These are phyloP conservation scores for Colletotrichum sp. DNA, from an alignment of 2,329 filamentous ascomycete species.

Conservation along the genomic window DNA sequence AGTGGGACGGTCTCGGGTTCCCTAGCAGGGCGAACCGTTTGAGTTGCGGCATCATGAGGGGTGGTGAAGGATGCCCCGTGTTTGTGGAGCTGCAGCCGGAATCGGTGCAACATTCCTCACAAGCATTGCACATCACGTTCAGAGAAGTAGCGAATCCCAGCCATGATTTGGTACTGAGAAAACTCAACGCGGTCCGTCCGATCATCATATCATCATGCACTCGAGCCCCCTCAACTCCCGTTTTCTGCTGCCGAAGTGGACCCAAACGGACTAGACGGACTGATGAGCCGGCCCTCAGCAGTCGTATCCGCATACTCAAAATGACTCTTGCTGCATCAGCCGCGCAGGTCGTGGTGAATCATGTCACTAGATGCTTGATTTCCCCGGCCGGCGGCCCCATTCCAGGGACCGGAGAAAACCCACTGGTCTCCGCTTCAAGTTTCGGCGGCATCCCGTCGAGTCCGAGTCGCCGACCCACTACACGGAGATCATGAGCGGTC, in stretches of 20 bases:
- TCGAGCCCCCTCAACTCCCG: not conserved
- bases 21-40: not conserved
- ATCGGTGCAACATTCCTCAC: not conserved
- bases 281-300: not conserved
- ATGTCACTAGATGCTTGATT: not conserved
- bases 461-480: constrained; percentile 6
- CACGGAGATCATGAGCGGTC: not conserved
- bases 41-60: not conserved
- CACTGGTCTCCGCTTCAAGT: not conserved
- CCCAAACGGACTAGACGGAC: not conserved
- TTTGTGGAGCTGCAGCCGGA: not conserved
- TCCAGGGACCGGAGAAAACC: not conserved
- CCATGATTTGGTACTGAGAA: not conserved
- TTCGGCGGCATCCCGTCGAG: constrained; percentile 6
- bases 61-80: not conserved
- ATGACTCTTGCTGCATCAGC: not conserved
- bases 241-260: not conserved
- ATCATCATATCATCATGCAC: not conserved
- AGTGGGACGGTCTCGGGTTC: not conserved
- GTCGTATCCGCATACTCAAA: not conserved
- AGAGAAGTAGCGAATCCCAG: not conserved
- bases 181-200: not conserved
- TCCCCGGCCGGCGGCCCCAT: not conserved
- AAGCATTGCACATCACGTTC: not conserved
- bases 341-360: not conserved